A percentile compares a stretch with the other conserved stretches of the same genome.
phyloP scores from a whole-genome alignment of 108 stramenopile genomes.

The Pseudonitzschia pungens region DNA sequence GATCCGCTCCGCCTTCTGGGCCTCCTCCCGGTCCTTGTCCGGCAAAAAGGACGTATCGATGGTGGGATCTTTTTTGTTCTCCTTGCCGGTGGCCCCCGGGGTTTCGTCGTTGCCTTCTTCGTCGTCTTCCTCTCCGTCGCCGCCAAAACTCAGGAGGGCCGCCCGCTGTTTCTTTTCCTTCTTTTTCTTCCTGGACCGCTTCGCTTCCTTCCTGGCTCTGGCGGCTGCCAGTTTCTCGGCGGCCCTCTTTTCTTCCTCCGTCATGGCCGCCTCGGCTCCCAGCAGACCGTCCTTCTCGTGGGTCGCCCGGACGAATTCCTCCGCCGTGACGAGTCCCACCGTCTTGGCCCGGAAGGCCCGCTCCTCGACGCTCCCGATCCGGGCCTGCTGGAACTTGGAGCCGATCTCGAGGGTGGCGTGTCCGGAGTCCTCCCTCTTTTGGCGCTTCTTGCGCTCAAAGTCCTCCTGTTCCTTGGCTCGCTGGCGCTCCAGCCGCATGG shows the following conservation, averaged over 20 bases:
- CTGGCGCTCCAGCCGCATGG: slow-evolving; percentile 65
- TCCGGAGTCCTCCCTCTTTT: slow-evolving; percentile 51
- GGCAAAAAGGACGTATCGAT: slow-evolving; percentile 94
- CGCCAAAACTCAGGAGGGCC: slow-evolving; percentile 68
- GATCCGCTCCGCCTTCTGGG: slow-evolving; percentile 51
- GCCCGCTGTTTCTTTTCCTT: slow-evolving; percentile 65
- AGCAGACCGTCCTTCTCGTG: slow-evolving; percentile 38
- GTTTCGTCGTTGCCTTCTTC: slow-evolving; percentile 18
- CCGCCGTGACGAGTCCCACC: slow-evolving; percentile 84
- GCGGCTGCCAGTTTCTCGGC: slow-evolving; percentile 14
- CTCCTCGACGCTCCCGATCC: slow-evolving; percentile 49
- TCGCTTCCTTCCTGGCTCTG: slow-evolving; percentile 30
- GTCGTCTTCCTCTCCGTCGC: slow-evolving; percentile 60
- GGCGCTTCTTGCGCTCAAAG: slow-evolving; percentile 36
- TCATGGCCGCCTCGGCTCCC: slow-evolving; percentile 26
- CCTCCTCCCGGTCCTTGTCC: slow-evolving; percentile 83
- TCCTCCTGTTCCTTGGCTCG: slow-evolving; percentile 75
- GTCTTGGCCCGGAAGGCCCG: slow-evolving; percentile 60
- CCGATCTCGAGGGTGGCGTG: slow-evolving; percentile 31
- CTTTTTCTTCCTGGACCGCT: slow-evolving; percentile 35
- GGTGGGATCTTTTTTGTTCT: slow-evolving; percentile 83
- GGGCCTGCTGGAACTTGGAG: slow-evolving; percentile 34
- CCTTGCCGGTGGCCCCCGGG: slow-evolving; percentile 12
- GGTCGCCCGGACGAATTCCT: slow-evolving; percentile 66
- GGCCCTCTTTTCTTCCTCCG: slow-evolving; percentile 7